Evolutionary conservation across 1,139 yeast genomes (phyloP).

Genomic region (Debaryomycetaceae sp.): DNA sequence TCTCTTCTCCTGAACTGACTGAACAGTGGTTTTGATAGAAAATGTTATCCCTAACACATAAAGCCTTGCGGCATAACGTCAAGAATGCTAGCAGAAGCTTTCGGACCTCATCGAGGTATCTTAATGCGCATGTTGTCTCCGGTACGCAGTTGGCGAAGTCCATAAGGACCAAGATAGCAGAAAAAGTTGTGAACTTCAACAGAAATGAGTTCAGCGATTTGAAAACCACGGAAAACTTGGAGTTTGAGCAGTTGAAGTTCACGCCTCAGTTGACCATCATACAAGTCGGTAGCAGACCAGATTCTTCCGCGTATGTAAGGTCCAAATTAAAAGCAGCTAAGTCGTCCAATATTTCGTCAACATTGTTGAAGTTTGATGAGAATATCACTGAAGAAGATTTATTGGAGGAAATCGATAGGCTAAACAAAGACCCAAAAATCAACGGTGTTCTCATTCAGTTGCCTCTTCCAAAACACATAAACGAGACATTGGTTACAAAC

Average conservation of each 20-base stretch:
- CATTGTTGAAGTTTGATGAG: slow-evolving; percentile 55
- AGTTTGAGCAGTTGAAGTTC: slow-evolving; percentile 39
- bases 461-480: slow-evolving; percentile 68
- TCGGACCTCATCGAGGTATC: slow-evolving; percentile 1
- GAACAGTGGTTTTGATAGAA: too few relatives aligned
- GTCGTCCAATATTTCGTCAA: slow-evolving; percentile 61
- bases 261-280: slow-evolving; percentile 64
- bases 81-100: neutral
- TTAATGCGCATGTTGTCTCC: slow-evolving; percentile 37
- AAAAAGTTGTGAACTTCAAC: slow-evolving; percentile 40
- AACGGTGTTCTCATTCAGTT: slow-evolving; percentile 72
- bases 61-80: neutral
- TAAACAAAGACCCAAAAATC: slow-evolving; percentile 61
- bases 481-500: slow-evolving; percentile 66
- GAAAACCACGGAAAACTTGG: slow-evolving; percentile 10
- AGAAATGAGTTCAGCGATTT: slow-evolving; percentile 21
- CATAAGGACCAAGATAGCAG: slow-evolving; percentile 37
- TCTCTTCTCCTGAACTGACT: too few relatives aligned
- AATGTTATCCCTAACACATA: slow-evolving; percentile 1
- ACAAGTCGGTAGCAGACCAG: slow-evolving; percentile 76
- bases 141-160: slow-evolving; percentile 42
- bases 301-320: slow-evolving; percentile 72
- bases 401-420: slow-evolving; percentile 49
- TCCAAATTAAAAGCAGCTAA: slow-evolving; percentile 72
- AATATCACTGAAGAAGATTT: slow-evolving; percentile 54